Evolutionary conservation across 2,329 filamentous ascomycete genomes (phyloP), one percentile per base, ranked within the genome.

Genomic region (Rutstroemia sp.): DNA sequence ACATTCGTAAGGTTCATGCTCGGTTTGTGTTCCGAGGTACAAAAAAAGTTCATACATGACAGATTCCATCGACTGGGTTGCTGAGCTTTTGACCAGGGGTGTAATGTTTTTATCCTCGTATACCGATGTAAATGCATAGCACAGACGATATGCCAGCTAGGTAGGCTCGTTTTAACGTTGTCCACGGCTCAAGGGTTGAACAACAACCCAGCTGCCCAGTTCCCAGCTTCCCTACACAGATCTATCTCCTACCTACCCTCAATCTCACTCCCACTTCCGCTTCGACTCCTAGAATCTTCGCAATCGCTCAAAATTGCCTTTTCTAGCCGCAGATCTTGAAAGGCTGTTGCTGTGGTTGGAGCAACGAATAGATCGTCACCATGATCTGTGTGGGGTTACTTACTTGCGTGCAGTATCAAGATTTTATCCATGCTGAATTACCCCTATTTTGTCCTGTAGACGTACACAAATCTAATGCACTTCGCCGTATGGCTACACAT

Each of bases 361-460:
- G 41, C 10, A 21, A 21, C n/a, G 41, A 17, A 44, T 12, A 44
- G 10, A 42, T 49, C 42, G 50, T 55, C 47, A 34, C 19, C 37
- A 51, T 45, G 25, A 55, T 51, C 53, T 55, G 53, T 55, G 53
- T 38, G 46, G 52, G 53, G 46, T 50, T 56, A 17, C 38, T 50
- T 55, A 17, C 38, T 56, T 56, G 50, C 34, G 44, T 56, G 42
- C 39, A 44, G 53, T 30, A 51, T 42, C 30, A 34, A 34, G 30
- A 34, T 12, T 54, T 48, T 49, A 37, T 27, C 44, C 44, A 47
- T 47, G 44, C 44, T 47, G 30, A 16, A 21, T 44, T 44, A 44
- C 9, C 41, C 41, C 16, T 44, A 41, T 41, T 41, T 41, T 41
- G 5, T 41, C 5, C 10, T 5, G 12, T 16, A 41, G 14, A 41